These are phyloP conservation scores for Hymenoscyphus fructigenus DNA, from an alignment of 2,329 filamentous ascomycete genomes.

Conservation along the genomic window DNA sequence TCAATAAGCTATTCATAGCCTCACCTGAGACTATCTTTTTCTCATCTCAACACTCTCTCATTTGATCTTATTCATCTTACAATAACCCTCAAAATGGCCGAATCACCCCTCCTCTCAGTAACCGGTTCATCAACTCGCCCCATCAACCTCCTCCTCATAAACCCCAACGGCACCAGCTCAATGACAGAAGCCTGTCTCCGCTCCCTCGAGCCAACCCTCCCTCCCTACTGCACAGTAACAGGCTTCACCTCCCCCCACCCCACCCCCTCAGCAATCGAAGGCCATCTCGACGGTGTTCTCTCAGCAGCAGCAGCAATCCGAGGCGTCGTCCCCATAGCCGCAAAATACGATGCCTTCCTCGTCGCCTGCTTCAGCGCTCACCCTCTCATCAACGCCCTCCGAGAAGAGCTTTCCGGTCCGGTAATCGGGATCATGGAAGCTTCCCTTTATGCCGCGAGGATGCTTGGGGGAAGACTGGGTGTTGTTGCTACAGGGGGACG, in stretches of 20 bases:
- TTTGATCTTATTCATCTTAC: background rate
- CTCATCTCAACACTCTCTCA: background rate
- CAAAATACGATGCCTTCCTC: slow-evolving; percentile 65
- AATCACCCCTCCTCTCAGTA: slow-evolving; percentile 26
- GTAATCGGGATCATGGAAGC: slow-evolving; percentile 88
- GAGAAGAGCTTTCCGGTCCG: slow-evolving; percentile 45
- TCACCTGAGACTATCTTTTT: background rate
- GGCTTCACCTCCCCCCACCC: slow-evolving; percentile 51
- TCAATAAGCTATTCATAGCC: background rate
- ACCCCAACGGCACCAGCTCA: slow-evolving; percentile 47
- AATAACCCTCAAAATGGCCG: slow-evolving; percentile 7
- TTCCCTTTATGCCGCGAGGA: slow-evolving; percentile 49
- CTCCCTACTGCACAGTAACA: slow-evolving; percentile 46
- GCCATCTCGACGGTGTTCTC: slow-evolving; percentile 49
- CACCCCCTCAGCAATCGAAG: slow-evolving; percentile 51
- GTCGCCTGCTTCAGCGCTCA: slow-evolving; percentile 87
- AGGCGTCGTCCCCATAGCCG: slow-evolving; percentile 44
- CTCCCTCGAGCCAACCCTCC: slow-evolving; percentile 44
- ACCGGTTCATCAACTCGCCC: slow-evolving; percentile 30
- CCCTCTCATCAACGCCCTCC: slow-evolving; percentile 66
- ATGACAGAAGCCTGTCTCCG: slow-evolving; percentile 50
- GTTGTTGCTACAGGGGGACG: slow-evolving; percentile 82
- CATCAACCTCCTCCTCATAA: slow-evolving; percentile 46
- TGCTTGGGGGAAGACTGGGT: slow-evolving; percentile 64
- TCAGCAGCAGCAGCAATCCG: slow-evolving; percentile 49